phyloP scores from a whole-genome alignment of 768 basidiomycete species.

The Cantharellus anzutake region DNA sequence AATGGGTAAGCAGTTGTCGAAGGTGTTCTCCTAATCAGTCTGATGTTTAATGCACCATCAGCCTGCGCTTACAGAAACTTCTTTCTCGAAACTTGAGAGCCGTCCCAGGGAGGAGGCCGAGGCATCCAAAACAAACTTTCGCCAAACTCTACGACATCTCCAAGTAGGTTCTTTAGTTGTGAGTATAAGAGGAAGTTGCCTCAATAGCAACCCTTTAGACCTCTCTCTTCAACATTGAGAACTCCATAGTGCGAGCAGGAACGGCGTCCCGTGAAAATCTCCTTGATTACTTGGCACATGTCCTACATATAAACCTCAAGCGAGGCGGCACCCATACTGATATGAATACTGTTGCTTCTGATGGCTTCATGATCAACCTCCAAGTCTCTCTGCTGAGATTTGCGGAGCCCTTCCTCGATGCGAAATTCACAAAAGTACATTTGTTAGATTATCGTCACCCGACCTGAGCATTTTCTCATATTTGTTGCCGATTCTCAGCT shows the following conservation, averaged over 20 bases:
- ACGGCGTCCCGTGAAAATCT: slow-evolving; percentile 64
- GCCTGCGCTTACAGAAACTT: slow-evolving; percentile 58
- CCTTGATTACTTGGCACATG: slow-evolving; percentile 60
- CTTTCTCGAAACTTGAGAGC: slow-evolving; percentile 75
- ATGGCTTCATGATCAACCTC: slow-evolving; percentile 85
- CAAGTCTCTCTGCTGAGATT: slow-evolving; percentile 69
- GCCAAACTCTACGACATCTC: slow-evolving; percentile 68
- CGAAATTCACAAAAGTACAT: slow-evolving; percentile 63
- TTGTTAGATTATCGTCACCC: not conserved
- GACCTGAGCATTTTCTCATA: not conserved
- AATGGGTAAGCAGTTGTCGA: slow-evolving; percentile 42
- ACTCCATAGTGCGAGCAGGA: slow-evolving; percentile 70
- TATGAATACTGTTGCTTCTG: slow-evolving; percentile 64
- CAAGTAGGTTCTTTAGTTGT: slow-evolving; percentile 30
- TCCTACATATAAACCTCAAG: slow-evolving; percentile 57
- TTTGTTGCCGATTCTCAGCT: slow-evolving; percentile 30
- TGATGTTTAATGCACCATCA: slow-evolving; percentile 14
- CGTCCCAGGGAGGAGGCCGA: slow-evolving; percentile 56
- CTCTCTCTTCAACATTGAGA: slow-evolving; percentile 75
- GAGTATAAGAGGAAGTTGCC: not conserved
- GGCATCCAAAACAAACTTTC: slow-evolving; percentile 64
- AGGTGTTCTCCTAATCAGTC: not conserved
- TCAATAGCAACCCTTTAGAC: slow-evolving; percentile 17
- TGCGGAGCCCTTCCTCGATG: slow-evolving; percentile 90
- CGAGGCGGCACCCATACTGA: slow-evolving; percentile 92